A percentile compares a stretch with the other conserved stretches of the same genome.
phyloP scores from a whole-genome alignment of 495 filamentous ascomycete genomes.

The Hypomontagnella submonticulosa region DNA sequence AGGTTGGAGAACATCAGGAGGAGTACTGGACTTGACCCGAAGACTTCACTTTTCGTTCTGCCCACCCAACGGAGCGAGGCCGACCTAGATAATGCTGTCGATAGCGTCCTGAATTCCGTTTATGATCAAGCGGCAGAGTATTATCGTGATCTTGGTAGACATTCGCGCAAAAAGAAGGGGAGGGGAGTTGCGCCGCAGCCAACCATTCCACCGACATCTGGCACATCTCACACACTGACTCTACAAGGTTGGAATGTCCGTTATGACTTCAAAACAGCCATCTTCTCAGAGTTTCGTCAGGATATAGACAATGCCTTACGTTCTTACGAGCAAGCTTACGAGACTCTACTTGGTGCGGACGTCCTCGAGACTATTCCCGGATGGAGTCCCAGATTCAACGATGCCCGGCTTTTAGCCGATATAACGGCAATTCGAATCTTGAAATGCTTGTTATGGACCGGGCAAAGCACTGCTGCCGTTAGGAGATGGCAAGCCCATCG shows the following conservation, averaged over 20 bases:
- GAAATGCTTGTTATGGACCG: slow-evolving; percentile 79
- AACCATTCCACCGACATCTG: slow-evolving; percentile 82
- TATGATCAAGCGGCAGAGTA: slow-evolving; percentile 82
- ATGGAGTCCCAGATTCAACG: slow-evolving; percentile 88
- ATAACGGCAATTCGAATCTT: slow-evolving; percentile 79
- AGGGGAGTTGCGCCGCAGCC: slow-evolving; percentile 79
- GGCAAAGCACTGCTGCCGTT: slow-evolving; percentile 77
- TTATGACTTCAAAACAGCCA: slow-evolving; percentile 90
- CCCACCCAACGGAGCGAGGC: slow-evolving; percentile 55
- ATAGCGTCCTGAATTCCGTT: slow-evolving; percentile 66
- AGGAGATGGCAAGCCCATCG: slow-evolving; percentile 81
- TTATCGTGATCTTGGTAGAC: slow-evolving; percentile 90
- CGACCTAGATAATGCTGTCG: slow-evolving; percentile 72
- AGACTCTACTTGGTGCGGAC: slow-evolving; percentile 79
- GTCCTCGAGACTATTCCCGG: slow-evolving; percentile 87
- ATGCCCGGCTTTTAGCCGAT: slow-evolving; percentile 84
- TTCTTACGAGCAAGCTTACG: slow-evolving; percentile 86
- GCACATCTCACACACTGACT: slow-evolving; percentile 85
- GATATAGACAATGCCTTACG: slow-evolving; percentile 87
- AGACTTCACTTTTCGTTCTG: slow-evolving; percentile 71
- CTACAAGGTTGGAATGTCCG: slow-evolving; percentile 88
- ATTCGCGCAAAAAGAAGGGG: slow-evolving; percentile 83
- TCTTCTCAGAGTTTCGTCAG: slow-evolving; percentile 89
- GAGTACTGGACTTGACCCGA: slow-evolving; percentile 81
- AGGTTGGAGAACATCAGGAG: slow-evolving; percentile 78